These are phyloP conservation scores for Lasiosphaeriaceae sp. DNA, from an alignment of 495 filamentous ascomycete species.

Conservation along the genomic window DNA sequence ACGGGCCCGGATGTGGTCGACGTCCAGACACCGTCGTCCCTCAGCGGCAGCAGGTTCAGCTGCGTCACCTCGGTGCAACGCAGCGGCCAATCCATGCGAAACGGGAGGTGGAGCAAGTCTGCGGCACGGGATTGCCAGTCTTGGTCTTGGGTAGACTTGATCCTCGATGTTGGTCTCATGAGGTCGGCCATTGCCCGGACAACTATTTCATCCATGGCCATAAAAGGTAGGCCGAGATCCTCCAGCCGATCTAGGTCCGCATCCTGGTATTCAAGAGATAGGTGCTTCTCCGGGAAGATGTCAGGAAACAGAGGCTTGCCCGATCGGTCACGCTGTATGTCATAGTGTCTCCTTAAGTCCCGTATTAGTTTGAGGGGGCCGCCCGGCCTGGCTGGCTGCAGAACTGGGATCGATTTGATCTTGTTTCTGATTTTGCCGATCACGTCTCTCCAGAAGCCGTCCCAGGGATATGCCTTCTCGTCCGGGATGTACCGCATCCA, in stretches of 20 bases:
- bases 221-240: neutral
- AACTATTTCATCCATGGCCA: neutral
- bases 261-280: conserved; percentile 14
- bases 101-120: conserved; percentile 2
- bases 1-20: conserved; percentile 5
- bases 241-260: conserved; percentile 2
- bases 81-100: neutral
- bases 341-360: neutral
- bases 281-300: conserved; percentile 14
- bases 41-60: conserved; percentile 15
- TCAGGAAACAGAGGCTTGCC: conserved; percentile 2
- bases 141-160: conserved; percentile 6
- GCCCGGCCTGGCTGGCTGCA: neutral
- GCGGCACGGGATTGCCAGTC: conserved; percentile 23
- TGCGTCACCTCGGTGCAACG: neutral
- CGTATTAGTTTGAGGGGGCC: neutral
- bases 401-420: neutral
- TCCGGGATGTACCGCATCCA: conserved; percentile 32
- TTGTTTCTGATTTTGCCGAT: neutral
- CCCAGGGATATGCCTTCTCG: conserved; percentile 2
- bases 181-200: neutral
- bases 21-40: conserved; percentile 9
- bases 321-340: neutral
- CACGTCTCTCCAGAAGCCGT: neutral
- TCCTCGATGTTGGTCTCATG: conserved; percentile 4